A percentile compares a stretch with the other conserved stretches of the same genome.
phyloP scores from a whole-genome alignment of 2,329 filamentous ascomycete genomes.

The Cercospora sp. region DNA sequence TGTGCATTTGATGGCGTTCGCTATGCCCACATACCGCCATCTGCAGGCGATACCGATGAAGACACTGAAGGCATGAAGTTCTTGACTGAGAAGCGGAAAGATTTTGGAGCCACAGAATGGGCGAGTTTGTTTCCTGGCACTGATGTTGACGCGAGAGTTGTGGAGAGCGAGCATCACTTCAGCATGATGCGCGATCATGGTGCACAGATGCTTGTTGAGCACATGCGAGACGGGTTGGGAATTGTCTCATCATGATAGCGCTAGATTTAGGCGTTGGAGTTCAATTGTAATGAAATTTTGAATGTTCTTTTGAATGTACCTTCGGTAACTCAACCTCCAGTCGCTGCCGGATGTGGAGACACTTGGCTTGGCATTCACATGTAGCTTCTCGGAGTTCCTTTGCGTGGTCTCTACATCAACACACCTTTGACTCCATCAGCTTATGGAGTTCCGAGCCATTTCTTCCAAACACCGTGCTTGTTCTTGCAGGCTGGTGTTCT shows the following conservation, averaged over 20 bases:
- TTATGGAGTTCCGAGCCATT: background rate
- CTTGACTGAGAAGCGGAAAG: constrained; percentile 50
- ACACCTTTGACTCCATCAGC: background rate
- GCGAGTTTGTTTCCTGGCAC: constrained; percentile 45
- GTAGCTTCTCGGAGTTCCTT: background rate
- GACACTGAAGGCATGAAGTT: constrained; percentile 53
- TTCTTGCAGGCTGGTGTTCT: background rate
- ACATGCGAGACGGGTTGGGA: background rate
- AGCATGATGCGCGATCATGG: constrained; percentile 40
- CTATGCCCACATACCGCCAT: constrained; percentile 35
- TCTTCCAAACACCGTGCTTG: background rate
- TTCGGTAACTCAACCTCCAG: background rate
- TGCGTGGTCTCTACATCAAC: background rate
- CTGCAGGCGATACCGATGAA: constrained; percentile 38
- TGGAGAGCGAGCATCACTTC: constrained; percentile 44
- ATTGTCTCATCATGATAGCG: background rate
- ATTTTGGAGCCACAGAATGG: constrained; percentile 52
- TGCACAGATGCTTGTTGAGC: constrained; percentile 11
- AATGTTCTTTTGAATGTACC: background rate
- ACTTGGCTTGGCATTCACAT: background rate
- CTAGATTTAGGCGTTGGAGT: background rate
- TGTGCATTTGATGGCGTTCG: constrained; percentile 48
- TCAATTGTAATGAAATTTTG: background rate
- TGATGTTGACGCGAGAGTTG: constrained; percentile 38
- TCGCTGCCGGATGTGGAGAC: background rate